Base-by-base conservation (phyloP, 306 rosid species). In the Begonia fuchsioides region DNA sequence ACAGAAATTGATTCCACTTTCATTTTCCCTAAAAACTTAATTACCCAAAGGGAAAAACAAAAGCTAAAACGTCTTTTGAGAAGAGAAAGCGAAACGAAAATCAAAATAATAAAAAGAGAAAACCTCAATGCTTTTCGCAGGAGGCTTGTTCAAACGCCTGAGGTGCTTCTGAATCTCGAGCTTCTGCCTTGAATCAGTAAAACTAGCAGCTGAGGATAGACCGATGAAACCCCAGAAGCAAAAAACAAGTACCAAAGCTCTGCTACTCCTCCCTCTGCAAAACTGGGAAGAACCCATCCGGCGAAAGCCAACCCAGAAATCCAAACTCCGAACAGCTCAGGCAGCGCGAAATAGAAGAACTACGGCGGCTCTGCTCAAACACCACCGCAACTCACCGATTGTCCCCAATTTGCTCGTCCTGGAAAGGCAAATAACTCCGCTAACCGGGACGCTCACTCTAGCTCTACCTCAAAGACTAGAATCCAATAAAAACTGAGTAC, bases 131-230 rank as follows among this genome's bases (percentile, higher is more conserved):
- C 72, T 79, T 59, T 92, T 79, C 9, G 73, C 65, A 60, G 96
- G 64, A 47, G 87, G 78, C 58, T 92, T 92, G 76, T 92, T 92
- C 54, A 92, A 65, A 20, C 96, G 98, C 50, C 76, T 69, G 76
- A 92, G 77, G 67, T 82, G 98, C 73, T 71, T 85, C 63, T 58
- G 71, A 45, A 85, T 70, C 50, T 92, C 94, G 59, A 92, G 74
- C 38, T 71, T 77, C 67, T 85, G 96, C 60, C 69, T 65, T 40
- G 94, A 71, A 64, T 62, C 63, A 67, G 74, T 54, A 38, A 77
- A 69, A 58, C 98, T 76, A 44, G 86, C 66, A 3, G 82, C 92
- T 38, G 55, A 69, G 13, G 78, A 66, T 0, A 67, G 13, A 13
- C 79, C 73, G 70, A 64, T 51, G 44, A 77, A 50, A 51, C 63